Evolutionary conservation across 1,284 basidiomycete species (phyloP).

Genomic region (Tetrapyrgos nigripes): DNA sequence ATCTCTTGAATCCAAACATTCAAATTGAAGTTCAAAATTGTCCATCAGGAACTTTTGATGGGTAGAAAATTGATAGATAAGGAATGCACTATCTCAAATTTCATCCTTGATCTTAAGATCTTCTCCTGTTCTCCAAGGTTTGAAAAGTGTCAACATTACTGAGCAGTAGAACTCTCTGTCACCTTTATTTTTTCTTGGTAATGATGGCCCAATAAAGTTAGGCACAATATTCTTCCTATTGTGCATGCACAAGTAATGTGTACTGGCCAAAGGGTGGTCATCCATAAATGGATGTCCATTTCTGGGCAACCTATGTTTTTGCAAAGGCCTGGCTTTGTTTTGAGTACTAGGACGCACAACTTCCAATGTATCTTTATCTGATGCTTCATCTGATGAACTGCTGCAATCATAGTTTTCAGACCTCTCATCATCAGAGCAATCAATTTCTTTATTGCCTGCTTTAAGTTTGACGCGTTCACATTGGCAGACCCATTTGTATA

Average conservation of each 20-base stretch:
- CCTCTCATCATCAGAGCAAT: too few relatives aligned
- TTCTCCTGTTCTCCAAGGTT: conserved; percentile 20
- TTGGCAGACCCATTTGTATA: conserved; percentile 17
- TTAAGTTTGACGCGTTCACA: conserved; percentile 11
- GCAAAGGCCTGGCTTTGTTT: not conserved
- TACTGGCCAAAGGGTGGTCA: not conserved
- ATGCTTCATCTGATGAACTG: not conserved
- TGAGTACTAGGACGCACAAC: not conserved
- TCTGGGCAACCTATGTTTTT: conserved; percentile 8
- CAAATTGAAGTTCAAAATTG: conserved; percentile 31
- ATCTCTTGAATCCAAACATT: conserved; percentile 32
- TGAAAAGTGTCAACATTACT: too few relatives aligned
- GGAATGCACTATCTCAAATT: conserved; percentile 20
- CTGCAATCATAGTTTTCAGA: conserved; percentile 7
- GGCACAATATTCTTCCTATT: too few relatives aligned
- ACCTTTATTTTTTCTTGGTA: not conserved
- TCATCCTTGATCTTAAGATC: conserved; percentile 16
- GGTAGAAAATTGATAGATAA: not conserved
- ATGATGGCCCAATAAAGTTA: not conserved
- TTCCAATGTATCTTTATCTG: not conserved
- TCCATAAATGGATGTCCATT: not conserved
- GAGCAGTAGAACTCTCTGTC: conserved; percentile 11
- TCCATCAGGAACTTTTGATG: not conserved
- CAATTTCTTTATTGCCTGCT: conserved; percentile 27
- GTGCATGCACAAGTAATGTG: too few relatives aligned